Evolutionary conservation across 148 eudicot genomes (phyloP).

Genomic region (Tetragonia tetragonoides): DNA sequence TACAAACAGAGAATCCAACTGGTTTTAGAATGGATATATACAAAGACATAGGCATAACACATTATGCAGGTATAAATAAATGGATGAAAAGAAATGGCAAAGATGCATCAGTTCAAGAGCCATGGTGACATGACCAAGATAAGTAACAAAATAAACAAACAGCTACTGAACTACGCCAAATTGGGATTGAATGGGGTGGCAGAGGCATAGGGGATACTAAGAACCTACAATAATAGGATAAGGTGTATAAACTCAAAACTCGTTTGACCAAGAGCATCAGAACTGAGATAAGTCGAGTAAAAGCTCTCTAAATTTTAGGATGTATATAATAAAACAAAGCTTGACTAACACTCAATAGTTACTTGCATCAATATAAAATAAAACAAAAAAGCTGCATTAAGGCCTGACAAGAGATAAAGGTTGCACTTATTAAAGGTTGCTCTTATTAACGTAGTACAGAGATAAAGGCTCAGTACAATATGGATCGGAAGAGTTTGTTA

Average conservation of each 20-base stretch:
- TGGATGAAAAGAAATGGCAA: background rate
- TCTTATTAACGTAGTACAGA: background rate
- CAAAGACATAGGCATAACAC: background rate
- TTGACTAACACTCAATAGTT: background rate
- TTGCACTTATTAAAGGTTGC: slow-evolving; percentile 1
- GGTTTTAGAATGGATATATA: background rate
- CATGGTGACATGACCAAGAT: background rate
- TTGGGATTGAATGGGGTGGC: background rate
- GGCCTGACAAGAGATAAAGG: background rate
- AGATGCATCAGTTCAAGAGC: background rate
- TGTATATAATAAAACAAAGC: background rate
- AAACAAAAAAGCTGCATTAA: background rate
- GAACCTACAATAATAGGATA: slow-evolving; percentile 1
- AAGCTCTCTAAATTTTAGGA: background rate
- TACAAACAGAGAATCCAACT: slow-evolving; percentile 13
- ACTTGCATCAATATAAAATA: background rate
- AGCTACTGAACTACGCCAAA: background rate
- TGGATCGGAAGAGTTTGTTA: background rate
- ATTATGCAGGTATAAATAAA: background rate
- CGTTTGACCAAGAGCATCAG: background rate
- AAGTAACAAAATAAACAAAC: background rate
- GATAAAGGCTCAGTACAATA: background rate
- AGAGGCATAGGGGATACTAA: background rate
- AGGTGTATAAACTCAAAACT: background rate
- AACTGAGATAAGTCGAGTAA: background rate